These are phyloP conservation scores for Eimeria falciformis DNA, from an alignment of 169 alveolate genomes.

Conservation along the genomic window DNA sequence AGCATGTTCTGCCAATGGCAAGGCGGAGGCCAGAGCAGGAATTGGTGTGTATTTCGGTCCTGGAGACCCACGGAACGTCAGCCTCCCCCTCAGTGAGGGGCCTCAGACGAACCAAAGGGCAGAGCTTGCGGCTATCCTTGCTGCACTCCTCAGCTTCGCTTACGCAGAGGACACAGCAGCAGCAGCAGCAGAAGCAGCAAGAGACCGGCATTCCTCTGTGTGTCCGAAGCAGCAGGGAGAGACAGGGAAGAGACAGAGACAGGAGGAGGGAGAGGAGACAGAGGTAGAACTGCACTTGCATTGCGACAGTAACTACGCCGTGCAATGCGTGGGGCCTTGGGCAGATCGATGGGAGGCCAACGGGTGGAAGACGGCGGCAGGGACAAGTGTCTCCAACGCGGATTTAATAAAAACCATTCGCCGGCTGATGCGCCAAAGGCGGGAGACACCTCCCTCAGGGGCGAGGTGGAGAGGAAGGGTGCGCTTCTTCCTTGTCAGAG, in stretches of 20 bases:
- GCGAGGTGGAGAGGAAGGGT: constrained; percentile 26
- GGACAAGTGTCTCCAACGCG: not conserved
- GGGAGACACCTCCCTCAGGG: not conserved
- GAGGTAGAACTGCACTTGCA: not conserved
- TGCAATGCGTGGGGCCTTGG: constrained; percentile 31
- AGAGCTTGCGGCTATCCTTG: constrained; percentile 1
- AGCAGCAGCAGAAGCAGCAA: not conserved
- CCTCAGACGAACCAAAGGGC: constrained; percentile 44
- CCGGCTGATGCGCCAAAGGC: not conserved
- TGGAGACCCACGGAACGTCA: not conserved
- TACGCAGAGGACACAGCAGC: not conserved
- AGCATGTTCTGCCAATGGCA: not conserved
- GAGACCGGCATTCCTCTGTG: not conserved
- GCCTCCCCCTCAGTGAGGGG: not conserved
- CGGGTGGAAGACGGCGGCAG: not conserved
- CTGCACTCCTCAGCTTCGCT: not conserved
- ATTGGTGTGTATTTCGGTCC: constrained; percentile 3
- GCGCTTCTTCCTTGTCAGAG: not conserved
- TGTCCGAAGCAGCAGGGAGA: not conserved
- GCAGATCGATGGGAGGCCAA: constrained; percentile 2
- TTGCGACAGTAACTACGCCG: constrained; percentile 15
- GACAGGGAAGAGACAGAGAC: not conserved
- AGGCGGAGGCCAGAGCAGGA: not conserved
- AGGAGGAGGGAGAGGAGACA: not conserved
- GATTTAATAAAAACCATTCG: constrained; percentile 11